Conservation (phyloP, 495 filamentous ascomycete species). For the Haplographium delicatum region DNA sequence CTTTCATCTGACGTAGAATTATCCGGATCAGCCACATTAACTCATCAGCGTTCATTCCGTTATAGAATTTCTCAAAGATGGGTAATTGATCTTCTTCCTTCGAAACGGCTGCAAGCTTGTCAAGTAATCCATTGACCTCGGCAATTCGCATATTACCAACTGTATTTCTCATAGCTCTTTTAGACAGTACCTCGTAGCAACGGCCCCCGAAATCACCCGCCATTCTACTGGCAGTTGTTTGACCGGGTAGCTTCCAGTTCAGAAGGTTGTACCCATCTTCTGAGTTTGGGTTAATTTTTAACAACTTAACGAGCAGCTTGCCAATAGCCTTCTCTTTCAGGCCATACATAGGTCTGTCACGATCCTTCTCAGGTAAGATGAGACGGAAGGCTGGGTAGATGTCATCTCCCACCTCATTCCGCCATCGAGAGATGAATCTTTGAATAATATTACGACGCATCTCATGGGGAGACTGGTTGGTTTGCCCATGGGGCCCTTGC, state of each 20-base stretch:
- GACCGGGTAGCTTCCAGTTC: constrained; percentile 90
- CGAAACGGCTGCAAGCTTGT: constrained; percentile 65
- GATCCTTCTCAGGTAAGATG: constrained; percentile 90
- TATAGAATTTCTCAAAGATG: constrained; percentile 79
- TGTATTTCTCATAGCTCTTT: constrained; percentile 69
- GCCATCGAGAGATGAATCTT: constrained; percentile 84
- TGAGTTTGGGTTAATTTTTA: constrained; percentile 88
- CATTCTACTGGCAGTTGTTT: constrained; percentile 52
- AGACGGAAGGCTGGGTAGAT: constrained; percentile 91
- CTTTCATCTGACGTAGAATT: constrained; percentile 92
- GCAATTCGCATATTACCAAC: constrained; percentile 76
- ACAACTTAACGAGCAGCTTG: constrained; percentile 79
- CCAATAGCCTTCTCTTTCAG: constrained; percentile 90
- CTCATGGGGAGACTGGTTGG: constrained; percentile 70
- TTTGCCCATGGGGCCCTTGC: constrained; percentile 50
- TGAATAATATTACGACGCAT: constrained; percentile 80
- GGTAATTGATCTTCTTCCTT: constrained; percentile 78
- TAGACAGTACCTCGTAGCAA: constrained; percentile 79
- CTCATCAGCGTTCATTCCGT: constrained; percentile 88
- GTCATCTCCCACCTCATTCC: constrained; percentile 80
- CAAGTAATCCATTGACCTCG: constrained; percentile 84
- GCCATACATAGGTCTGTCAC: constrained; percentile 89
- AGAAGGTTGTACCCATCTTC: constrained; percentile 81
- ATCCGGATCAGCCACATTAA: constrained; percentile 93
- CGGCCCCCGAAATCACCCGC: constrained; percentile 90